Percentiles rank a stretch among this genome's conserved stretches.
Conservation (phyloP, 208 protist genomes). For the Leishmania braziliensis region DNA sequence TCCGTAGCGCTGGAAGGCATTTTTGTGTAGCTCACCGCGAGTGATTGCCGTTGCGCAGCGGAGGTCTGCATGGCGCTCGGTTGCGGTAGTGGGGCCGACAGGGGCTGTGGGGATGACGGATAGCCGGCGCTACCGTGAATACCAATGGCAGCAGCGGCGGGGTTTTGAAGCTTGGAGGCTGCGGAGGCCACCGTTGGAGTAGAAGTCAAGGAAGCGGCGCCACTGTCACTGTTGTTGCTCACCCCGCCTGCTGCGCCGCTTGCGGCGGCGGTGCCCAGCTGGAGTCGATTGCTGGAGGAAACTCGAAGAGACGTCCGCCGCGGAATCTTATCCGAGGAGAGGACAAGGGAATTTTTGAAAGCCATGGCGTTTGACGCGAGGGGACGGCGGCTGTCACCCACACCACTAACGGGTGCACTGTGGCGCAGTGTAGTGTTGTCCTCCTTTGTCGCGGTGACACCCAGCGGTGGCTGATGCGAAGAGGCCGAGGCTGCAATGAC, state of each 20-base stretch:
- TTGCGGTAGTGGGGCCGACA: neutral
- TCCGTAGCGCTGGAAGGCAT: neutral
- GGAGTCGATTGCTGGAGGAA: neutral
- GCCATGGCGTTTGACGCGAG: neutral
- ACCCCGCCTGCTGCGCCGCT: neutral
- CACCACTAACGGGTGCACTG: neutral
- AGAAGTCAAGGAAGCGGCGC: neutral
- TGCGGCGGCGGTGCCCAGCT: neutral
- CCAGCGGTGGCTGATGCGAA: neutral
- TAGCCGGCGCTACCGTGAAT: neutral
- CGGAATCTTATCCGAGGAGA: neutral
- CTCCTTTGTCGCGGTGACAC: neutral
- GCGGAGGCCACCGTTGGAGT: neutral
- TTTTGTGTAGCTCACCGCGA: neutral
- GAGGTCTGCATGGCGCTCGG: neutral
- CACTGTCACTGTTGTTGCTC: neutral
- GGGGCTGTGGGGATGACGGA: neutral
- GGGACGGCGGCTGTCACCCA: neutral
- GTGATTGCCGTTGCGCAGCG: neutral
- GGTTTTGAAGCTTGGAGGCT: neutral
- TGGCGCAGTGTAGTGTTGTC: too few species aligned
- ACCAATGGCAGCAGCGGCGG: neutral
- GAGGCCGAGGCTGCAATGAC: neutral
- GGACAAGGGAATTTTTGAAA: neutral
- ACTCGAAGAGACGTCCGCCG: neutral